Evolutionary conservation across 2,329 filamentous ascomycete genomes (phyloP).

Genomic region (Setomelanomma holmii): DNA sequence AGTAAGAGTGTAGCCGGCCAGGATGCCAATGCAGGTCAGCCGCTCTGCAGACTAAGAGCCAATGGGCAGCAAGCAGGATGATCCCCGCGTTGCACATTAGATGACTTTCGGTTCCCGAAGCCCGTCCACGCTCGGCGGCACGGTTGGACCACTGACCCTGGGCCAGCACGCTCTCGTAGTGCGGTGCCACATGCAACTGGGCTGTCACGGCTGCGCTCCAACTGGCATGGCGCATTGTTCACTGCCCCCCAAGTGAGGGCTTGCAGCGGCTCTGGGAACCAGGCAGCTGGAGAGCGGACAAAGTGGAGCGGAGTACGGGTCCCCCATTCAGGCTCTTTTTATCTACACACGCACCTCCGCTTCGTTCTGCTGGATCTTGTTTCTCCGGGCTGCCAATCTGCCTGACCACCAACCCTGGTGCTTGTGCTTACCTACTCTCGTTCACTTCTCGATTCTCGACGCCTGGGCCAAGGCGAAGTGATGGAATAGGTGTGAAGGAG

Average conservation of each 20-base stretch:
- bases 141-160: not conserved
- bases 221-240: not conserved
- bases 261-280: not conserved
- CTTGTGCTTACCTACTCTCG: no score
- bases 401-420: no score
- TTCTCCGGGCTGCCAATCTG: not conserved
- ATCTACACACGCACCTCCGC: not conserved
- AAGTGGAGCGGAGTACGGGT: not conserved
- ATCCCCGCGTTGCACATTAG: not conserved
- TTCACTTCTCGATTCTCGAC: no score
- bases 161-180: not conserved
- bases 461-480: no score
- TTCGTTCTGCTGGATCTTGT: not conserved
- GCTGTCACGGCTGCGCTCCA: not conserved
- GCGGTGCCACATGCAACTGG: not conserved
- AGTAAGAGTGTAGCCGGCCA: not conserved
- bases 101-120: constrained; percentile 4
- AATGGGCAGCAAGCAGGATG: not conserved
- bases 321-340: not conserved
- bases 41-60: not conserved
- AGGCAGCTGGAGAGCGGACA: not conserved
- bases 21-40: not conserved
- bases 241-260: not conserved
- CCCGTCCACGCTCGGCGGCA: not conserved
- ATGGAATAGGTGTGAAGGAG: not conserved